Evolutionary conservation across 805 yeast genomes (phyloP).

Genomic region (Wickerhamiella australiensis): DNA sequence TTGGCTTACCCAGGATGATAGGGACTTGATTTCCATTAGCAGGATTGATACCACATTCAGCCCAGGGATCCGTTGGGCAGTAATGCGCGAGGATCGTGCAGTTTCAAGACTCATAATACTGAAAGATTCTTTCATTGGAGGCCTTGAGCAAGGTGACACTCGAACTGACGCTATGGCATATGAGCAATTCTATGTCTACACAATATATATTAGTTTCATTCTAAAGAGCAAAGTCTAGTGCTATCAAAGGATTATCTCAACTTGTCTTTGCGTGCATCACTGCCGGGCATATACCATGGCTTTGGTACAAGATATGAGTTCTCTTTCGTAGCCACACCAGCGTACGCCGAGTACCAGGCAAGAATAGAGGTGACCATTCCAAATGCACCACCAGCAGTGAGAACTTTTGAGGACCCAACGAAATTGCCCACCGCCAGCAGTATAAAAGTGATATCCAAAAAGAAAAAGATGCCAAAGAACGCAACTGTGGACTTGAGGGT

Average conservation of each 20-base stretch:
- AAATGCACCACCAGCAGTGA: constrained; percentile 53
- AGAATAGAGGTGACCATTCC: constrained; percentile 45
- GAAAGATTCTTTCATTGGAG: too few relatives aligned
- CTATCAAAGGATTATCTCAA: not conserved
- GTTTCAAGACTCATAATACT: too few relatives aligned
- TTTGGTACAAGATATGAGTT: constrained; percentile 48
- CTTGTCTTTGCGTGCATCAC: constrained; percentile 5
- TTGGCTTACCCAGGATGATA: too few relatives aligned
- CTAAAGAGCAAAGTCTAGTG: too few relatives aligned
- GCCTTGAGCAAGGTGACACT: too few relatives aligned
- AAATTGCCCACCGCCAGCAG: constrained; percentile 40
- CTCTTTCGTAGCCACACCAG: constrained; percentile 46
- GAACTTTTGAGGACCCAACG: constrained; percentile 22
- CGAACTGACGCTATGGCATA: too few relatives aligned
- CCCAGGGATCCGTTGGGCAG: too few relatives aligned
- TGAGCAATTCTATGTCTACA: too few relatives aligned
- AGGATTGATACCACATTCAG: too few relatives aligned
- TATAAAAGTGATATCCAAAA: constrained; percentile 43
- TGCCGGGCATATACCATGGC: constrained; percentile 40
- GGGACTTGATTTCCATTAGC: too few relatives aligned
- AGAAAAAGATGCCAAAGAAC: constrained; percentile 45
- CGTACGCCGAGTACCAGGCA: constrained; percentile 55
- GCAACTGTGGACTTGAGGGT: constrained; percentile 56
- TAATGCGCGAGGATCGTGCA: too few relatives aligned
- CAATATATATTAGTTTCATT: too few relatives aligned